Base-by-base conservation (phyloP, 192 early-diverging fungal species). In the Coemansia brasiliensis region DNA sequence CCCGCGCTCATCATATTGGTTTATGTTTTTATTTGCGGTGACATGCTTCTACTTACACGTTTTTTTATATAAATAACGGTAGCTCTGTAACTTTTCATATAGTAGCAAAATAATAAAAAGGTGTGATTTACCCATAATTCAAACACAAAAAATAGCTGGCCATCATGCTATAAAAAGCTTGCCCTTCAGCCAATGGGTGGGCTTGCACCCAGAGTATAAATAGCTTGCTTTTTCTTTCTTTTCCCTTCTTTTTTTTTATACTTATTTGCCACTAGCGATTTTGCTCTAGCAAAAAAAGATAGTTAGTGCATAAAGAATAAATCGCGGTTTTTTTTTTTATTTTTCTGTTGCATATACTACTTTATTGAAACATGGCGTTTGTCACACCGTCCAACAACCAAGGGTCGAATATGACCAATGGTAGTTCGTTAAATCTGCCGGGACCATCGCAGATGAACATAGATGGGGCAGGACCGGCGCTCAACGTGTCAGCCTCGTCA, bases 311-410 rank as follows among this genome's bases (percentile, higher is more conserved):
- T n/a, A 17, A n/a, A 42, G 40, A 42, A 17, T 20, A 42, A 42
- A 17, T 42, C 40, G 25, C 32, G 32, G 1, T 2, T 35, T 35
- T 35, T 7, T 7, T 7, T 9, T 35, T 35, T 35, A 9, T 25
- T 15, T n/a, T 42, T 46, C 3, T 46, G 41, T 46, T 46, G 44
- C 20, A 42, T 42, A n/a, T 16, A 42, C 40, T 42, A 17, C 18
- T n/a, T 17, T 17, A 42, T 42, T 42, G 18, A 42, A 42, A 32
- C 27, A 79, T 79, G 76, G 61, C 76, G 16, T 79, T 72, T 63
- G 65, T 72, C 45, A 69, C 69, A 27, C 62, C 69, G 24, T 63
- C 76, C 3, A 32, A 24, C 41, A 61, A 16, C 55, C 75, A 72
- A 58, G 56, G 58, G 32, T 21, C 52, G 5, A 51, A 50, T 11